These are phyloP conservation scores for Penicillium decumbens DNA, from an alignment of 2,329 filamentous ascomycete genomes.

Conservation along the genomic window DNA sequence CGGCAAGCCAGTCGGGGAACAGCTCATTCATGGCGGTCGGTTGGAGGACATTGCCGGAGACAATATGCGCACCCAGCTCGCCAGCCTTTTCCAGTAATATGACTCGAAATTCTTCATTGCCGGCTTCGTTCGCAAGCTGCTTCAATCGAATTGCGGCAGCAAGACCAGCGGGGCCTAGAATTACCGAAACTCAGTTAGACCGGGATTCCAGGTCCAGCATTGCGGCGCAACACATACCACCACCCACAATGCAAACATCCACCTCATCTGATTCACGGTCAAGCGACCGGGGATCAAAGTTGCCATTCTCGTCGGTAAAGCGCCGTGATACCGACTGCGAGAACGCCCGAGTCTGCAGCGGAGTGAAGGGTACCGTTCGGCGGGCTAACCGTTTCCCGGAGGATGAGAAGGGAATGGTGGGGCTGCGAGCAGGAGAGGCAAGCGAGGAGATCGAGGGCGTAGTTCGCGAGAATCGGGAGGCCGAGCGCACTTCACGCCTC, in stretches of 20 bases:
- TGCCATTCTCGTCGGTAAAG: slow-evolving; percentile 48
- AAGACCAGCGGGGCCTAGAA: slow-evolving; percentile 75
- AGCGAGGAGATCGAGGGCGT: slow-evolving; percentile 23
- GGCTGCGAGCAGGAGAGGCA: slow-evolving; percentile 18
- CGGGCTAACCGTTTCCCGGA: slow-evolving; percentile 17
- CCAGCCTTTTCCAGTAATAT: slow-evolving; percentile 91
- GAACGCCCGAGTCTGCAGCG: slow-evolving; percentile 41
- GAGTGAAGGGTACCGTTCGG: slow-evolving; percentile 21
- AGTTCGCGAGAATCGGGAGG: slow-evolving; percentile 28
- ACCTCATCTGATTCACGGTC: slow-evolving; percentile 91
- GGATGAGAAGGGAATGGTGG: slow-evolving; percentile 18
- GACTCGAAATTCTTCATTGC: slow-evolving; percentile 93
- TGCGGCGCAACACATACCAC: slow-evolving; percentile 50
- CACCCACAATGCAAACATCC: slow-evolving; percentile 94
- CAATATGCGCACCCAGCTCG: slow-evolving; percentile 88
- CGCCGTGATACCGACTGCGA: slow-evolving; percentile 41
- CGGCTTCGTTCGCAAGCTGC: slow-evolving; percentile 88
- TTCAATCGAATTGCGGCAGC: slow-evolving; percentile 91
- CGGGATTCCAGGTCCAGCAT: background rate
- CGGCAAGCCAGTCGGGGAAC: slow-evolving; percentile 86
- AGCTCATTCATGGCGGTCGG: slow-evolving; percentile 84
- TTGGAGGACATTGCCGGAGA: slow-evolving; percentile 93
- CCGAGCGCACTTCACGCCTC: slow-evolving; percentile 38
- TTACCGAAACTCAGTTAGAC: slow-evolving; percentile 6
- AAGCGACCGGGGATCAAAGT: slow-evolving; percentile 62